These are phyloP conservation scores for Ganoderma lingzhi DNA, from an alignment of 1,284 basidiomycete species.

Conservation along the genomic window DNA sequence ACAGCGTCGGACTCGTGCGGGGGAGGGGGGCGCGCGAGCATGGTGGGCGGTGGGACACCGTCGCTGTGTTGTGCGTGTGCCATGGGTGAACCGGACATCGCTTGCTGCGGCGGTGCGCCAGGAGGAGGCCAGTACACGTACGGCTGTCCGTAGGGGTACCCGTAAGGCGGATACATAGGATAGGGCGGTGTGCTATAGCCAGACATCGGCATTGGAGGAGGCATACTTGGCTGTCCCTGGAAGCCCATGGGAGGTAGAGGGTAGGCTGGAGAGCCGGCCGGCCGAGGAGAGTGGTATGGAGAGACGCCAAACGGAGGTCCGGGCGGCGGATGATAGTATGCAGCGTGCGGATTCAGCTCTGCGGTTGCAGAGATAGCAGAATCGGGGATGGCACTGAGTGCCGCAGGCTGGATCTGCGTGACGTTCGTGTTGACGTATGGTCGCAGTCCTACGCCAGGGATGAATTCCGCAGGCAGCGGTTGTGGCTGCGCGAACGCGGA, in stretches of 20 bases:
- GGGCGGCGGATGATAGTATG: conserved; percentile 29
- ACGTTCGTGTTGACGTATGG: conserved; percentile 25
- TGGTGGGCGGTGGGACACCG: conserved; percentile 41
- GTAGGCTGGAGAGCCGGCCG: conserved; percentile 39
- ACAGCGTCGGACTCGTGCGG: conserved; percentile 44
- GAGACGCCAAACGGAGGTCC: conserved; percentile 32
- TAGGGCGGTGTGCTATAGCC: conserved; percentile 44
- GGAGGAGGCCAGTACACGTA: conserved; percentile 37
- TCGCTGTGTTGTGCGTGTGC: conserved; percentile 19
- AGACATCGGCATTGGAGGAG: conserved; percentile 31
- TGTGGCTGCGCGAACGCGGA: conserved; percentile 32
- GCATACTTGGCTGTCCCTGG: conserved; percentile 27
- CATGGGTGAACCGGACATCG: conserved; percentile 13
- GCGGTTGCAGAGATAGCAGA: conserved; percentile 12
- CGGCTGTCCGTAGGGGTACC: conserved; percentile 34
- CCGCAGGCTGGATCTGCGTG: conserved; percentile 17
- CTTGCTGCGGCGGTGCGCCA: conserved; percentile 16
- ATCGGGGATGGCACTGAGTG: conserved; percentile 24
- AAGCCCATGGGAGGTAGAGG: conserved; percentile 34
- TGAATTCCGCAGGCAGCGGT: conserved; percentile 32
- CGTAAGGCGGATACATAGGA: conserved; percentile 32
- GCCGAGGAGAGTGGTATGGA: conserved; percentile 35
- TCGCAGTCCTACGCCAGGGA: conserved; percentile 21
- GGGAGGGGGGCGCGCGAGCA: conserved; percentile 41
- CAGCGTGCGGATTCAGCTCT: conserved; percentile 23